Evolutionary conservation across 306 rosid genomes (phyloP), one percentile per base, ranked within the genome.

Genomic region (Styphnolobium japonicum): DNA sequence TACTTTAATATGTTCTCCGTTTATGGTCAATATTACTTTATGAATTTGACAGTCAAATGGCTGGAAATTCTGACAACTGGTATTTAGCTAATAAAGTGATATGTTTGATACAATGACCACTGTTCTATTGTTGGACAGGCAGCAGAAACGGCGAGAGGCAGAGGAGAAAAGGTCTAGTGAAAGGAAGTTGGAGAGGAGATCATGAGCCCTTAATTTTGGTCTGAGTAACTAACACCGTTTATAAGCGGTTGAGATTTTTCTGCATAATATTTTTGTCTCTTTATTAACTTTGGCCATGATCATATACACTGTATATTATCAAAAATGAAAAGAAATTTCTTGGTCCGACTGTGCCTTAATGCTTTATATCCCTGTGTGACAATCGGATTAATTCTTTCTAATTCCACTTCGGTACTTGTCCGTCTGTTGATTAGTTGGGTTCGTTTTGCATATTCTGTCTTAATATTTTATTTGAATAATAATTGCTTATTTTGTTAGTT

Each of bases 111-210:
- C 71, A 46, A 18, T 19, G 36, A 57, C 22, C 0, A 0, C 5
- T 22, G 29, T 45, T 85, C 3, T 62, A 66, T 66, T 40, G 71
- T 85, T 69, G 70, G 29, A 68, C 94, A 93, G 97, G 82, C 97
- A 90, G 76, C 93, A 89, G 53, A 84, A 89, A 82, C 89, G 93
- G 77, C 88, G 96, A 75, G 97, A 93, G 84, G 98, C 91, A 45
- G 99, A 95, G 85, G 99, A 90, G 83, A 93, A 80, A 84, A 90
- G 91, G 79, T 96, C 98, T 12, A 83, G 85, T 16, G 93, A 86
- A 63, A 93, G 89, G 78, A 96, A 88, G 84, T 71, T 87, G 23
- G 94, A 91, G 60, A 91, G 93, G 82, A 88, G 94, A 87, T 91
- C 98, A 0, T 96, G 88, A 89, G 73, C 81, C 68, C 19, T 82